phyloP scores from a whole-genome alignment of 495 filamentous ascomycete genomes.

The Pyrenula massariospora region DNA sequence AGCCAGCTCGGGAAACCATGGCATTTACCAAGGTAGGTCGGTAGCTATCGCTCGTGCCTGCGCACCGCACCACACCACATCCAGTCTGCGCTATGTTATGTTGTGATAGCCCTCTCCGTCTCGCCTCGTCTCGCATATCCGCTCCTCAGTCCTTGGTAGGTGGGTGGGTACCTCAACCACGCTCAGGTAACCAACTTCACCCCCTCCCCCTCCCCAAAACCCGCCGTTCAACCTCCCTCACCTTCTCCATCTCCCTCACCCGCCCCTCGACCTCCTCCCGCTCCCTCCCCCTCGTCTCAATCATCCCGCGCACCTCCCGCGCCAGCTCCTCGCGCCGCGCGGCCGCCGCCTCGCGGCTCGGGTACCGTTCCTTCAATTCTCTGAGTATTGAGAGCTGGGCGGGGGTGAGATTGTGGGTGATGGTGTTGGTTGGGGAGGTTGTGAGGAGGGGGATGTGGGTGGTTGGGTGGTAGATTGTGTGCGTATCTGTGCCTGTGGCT shows the following conservation, averaged over 20 bases:
- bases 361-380: constrained; percentile 24
- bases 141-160: too few species aligned
- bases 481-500: background rate
- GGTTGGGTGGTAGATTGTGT: constrained; percentile 14
- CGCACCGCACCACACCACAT: too few species aligned
- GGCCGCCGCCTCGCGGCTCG: constrained; percentile 23
- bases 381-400: constrained; percentile 14
- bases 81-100: too few species aligned
- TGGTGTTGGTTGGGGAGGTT: constrained; percentile 21
- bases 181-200: too few species aligned
- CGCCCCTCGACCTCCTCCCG: constrained; percentile 27
- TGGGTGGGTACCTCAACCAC: too few species aligned
- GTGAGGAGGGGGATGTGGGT: constrained; percentile 28
- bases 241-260: constrained; percentile 34
- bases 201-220: constrained; percentile 7
- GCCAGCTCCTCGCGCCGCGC: constrained; percentile 28
- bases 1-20: too few species aligned
- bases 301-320: constrained; percentile 24
- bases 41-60: too few species aligned
- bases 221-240: constrained; percentile 33
- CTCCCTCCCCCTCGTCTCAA: constrained; percentile 27
- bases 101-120: too few species aligned
- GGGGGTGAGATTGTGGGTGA: constrained; percentile 12
- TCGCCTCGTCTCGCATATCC: too few species aligned
- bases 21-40: too few species aligned